Base-by-base conservation (phyloP, 352 stramenopile species). In the Phytopythium cucurbitacearum region DNA sequence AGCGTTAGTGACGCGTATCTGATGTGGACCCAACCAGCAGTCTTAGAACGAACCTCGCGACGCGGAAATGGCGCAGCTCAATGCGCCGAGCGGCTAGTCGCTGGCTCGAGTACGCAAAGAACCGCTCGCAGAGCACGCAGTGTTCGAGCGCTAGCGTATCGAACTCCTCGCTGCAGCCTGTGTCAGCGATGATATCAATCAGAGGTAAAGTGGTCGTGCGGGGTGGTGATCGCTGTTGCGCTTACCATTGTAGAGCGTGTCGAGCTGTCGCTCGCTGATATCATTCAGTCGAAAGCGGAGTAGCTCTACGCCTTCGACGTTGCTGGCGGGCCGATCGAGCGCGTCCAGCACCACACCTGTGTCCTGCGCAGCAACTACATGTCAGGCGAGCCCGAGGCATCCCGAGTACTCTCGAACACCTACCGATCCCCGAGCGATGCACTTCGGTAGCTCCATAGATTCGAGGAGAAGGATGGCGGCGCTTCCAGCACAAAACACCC, bases 81-180 rank as follows among this genome's bases (percentile, higher is more conserved):
- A 73, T 44, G 3, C 54, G 37, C 33, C 62, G 57, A 32, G 55
- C 48, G 6, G 55, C 57, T 13, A 82, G 51, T 5, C 58, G 53
- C 32, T 78, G 62, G 5, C 57, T 66, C 10, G 57, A 21, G 4
- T 64, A 48, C 5, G 67, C 45, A 11, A 79, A 62, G 45, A 80
- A 66, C 0, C 62, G 58, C 45, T 86, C 75, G 10, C 56, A 73
- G 7, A 80, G 63, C 8, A 62, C 53, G 43, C 71, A 83, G 32
- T 72, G 65, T 35, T 73, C 67, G 5, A 86, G 41, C 5, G 48
- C 44, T n/a, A 86, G 61, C 13, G 56, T 54, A 15, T 68, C 43
- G 35, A 71, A 64, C 1, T 53, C 59, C 0, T 58, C 33, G 28
- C 52, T 28, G 10, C 57, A 76, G 12, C 58, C 60, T 60, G 48